Evolutionary conservation across 2,329 filamentous ascomycete genomes (phyloP), one percentile per base, ranked within the genome.

Genomic region (Lasiodiplodia hormozganensis): DNA sequence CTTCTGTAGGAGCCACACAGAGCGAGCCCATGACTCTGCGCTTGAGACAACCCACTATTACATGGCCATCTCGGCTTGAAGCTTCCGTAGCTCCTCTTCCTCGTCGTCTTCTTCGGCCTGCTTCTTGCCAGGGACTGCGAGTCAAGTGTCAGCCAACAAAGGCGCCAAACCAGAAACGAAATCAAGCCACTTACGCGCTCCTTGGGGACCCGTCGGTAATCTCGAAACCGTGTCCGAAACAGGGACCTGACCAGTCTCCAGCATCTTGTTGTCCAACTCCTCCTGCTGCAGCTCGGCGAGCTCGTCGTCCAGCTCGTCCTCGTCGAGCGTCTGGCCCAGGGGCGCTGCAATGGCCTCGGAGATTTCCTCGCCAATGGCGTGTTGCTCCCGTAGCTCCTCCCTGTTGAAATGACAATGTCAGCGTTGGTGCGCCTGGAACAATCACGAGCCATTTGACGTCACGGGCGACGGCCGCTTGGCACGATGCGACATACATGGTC

Each of bases 21-120:
- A 64, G 40, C 14, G 28, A 23, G 21, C 23, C n/a, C 28, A 25
- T 25, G 47, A 6, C 12, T 18, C 16, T 21, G n/a, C 28, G 12
- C 60, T 52, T 21, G 18, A 64, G 43, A 64, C 4, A 25, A n/a
- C 10, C 25, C 40, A 25, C 7, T 10, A 49, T 65, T 81, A 97
- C 91, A 97, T 97, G 72, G 94, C 94, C 95, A 98, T 98, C 82
- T 97, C 95, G 43, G 93, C 94, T 79, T 97, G 94, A 74, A 99
- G 82, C 83, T 96, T 97, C 81, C 91, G 89, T 77, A 98, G 85
- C 83, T 98, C 95, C 75, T 91, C 95, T 81, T 98, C 95, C 78
- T 98, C 96, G 86, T 98, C 95, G 80, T 97, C 94, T 80, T 97
- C 93, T 77, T 92, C 89, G 73, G 81, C 79, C 70, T 78, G 76